Conservation (phyloP, 805 yeast genomes). For the Yueomyces sp. region DNA sequence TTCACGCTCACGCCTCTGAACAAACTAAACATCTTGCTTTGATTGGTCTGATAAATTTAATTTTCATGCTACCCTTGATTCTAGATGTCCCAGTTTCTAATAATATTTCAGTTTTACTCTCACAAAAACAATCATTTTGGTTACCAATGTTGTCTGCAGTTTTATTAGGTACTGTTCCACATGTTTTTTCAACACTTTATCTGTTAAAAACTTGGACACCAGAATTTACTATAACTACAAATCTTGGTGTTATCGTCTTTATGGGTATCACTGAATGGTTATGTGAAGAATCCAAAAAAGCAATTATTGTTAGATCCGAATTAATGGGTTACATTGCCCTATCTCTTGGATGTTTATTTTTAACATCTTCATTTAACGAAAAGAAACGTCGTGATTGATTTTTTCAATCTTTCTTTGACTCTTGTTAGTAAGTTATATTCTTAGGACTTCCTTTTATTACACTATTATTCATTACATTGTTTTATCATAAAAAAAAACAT, state of each 20-base stretch:
- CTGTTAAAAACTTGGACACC: slow-evolving; percentile 15
- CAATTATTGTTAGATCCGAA: slow-evolving; percentile 23
- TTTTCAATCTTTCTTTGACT: neutral
- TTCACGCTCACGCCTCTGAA: slow-evolving; percentile 2
- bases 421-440: no score
- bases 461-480: no score
- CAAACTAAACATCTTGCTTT: slow-evolving; percentile 9
- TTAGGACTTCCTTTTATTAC: no score
- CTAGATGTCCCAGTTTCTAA: neutral
- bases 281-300: slow-evolving; percentile 13
- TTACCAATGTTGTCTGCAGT: slow-evolving; percentile 6
- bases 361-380: slow-evolving; percentile 10
- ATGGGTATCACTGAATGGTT: slow-evolving; percentile 21
- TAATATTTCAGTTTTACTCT: slow-evolving; percentile 4
- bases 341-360: slow-evolving; percentile 12
- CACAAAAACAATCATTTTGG: slow-evolving; percentile 9
- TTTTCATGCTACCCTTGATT: slow-evolving; percentile 10
- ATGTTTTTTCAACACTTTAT: slow-evolving; percentile 12
- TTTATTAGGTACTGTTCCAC: slow-evolving; percentile 17
- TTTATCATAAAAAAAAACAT: no score
- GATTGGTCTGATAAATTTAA: slow-evolving; percentile 12
- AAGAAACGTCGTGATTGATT: slow-evolving; percentile 3
- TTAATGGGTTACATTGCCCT: slow-evolving; percentile 19
- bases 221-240: slow-evolving; percentile 17
- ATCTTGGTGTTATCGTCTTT: slow-evolving; percentile 15